Evolutionary conservation across 2,329 filamentous ascomycete species (phyloP).

Genomic region (Cladorrhinum sp.): DNA sequence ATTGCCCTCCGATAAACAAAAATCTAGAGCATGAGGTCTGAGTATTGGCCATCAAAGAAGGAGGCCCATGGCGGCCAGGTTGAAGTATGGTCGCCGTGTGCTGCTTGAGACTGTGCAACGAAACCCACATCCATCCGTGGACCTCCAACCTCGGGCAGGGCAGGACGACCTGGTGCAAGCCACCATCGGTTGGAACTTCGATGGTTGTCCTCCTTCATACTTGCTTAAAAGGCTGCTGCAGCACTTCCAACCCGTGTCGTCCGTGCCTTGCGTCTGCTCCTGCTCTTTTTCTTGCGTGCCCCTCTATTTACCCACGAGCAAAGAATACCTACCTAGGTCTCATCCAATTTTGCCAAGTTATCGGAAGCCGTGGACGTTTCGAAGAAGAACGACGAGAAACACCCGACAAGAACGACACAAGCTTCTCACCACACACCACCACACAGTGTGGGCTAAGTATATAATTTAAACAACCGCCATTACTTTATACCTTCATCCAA

Average conservation of each 20-base stretch:
- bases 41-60: neutral
- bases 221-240: neutral
- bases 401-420: neutral
- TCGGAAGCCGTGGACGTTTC: neutral
- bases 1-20: neutral
- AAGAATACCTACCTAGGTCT: neutral
- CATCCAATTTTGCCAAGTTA: neutral
- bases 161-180: neutral
- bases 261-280: neutral
- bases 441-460: neutral
- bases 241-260: neutral
- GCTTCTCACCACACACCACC: neutral
- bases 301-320: neutral
- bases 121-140: neutral
- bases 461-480: neutral
- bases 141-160: neutral
- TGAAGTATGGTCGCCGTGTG: slow-evolving; percentile 2
- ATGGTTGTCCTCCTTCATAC: neutral
- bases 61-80: slow-evolving; percentile 3
- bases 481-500: neutral
- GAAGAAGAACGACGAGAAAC: neutral
- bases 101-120: slow-evolving; percentile 5
- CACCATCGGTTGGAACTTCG: neutral
- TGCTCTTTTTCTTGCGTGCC: neutral
- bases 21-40: neutral